A percentile compares a stretch with the other conserved stretches of the same genome.
Conservation (phyloP, 257 asterid genomes). For the Nicotiana otophora region DNA sequence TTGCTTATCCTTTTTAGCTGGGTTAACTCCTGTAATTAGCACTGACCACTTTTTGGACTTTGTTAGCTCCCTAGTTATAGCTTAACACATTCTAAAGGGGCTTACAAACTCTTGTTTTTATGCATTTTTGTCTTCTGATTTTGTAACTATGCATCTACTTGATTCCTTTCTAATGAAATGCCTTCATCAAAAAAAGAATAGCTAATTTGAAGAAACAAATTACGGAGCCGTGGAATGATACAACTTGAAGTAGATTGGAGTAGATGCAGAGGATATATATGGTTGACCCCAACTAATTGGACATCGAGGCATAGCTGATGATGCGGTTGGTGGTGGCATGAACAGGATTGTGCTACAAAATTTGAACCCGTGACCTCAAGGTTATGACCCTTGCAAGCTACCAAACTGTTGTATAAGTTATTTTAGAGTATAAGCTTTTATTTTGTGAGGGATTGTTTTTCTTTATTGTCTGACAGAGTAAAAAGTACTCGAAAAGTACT, state of each 20-base stretch:
- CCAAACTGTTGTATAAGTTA: not conserved
- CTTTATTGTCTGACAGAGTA: not conserved
- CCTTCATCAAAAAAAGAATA: not conserved
- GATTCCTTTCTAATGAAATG: no score
- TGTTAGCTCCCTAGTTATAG: no score
- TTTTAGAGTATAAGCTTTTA: not conserved
- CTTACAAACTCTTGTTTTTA: no score
- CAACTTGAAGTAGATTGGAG: not conserved
- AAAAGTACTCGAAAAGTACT: not conserved
- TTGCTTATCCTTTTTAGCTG: no score
- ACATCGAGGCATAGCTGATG: not conserved
- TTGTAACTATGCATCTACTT: no score
- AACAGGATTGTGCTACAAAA: not conserved
- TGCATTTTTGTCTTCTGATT: no score
- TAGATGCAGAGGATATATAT: no score
- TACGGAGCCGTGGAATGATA: not conserved
- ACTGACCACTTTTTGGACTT: no score
- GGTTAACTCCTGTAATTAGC: no score
- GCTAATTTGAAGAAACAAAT: not conserved
- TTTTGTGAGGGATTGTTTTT: no score
- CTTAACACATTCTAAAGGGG: no score
- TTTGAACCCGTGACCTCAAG: not conserved
- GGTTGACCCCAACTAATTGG: not conserved
- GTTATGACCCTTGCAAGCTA: not conserved
- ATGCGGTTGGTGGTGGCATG: not conserved